Evolutionary conservation across 352 stramenopile genomes (phyloP).

Genomic region (Pythium biforme): DNA sequence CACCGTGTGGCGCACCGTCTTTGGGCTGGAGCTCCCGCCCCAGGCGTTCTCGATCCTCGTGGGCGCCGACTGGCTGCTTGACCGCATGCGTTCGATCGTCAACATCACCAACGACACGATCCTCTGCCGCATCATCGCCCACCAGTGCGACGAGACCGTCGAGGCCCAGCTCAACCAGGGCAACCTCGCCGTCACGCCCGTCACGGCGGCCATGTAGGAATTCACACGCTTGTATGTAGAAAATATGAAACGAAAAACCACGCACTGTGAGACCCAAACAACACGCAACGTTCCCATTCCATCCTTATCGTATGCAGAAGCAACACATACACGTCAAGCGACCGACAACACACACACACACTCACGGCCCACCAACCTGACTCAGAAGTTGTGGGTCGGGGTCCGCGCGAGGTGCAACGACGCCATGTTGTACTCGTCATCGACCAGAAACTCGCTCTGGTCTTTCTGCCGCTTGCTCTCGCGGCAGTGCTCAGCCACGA

Average conservation of each 20-base stretch:
- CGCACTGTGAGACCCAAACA: background rate
- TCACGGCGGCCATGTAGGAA: background rate
- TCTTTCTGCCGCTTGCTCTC: conserved; percentile 28
- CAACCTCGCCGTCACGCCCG: background rate
- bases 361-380: no score
- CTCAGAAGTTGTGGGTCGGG: background rate
- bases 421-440: conserved; percentile 2
- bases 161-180: conserved; percentile 18
- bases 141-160: conserved; percentile 58
- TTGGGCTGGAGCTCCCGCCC: conserved; percentile 44
- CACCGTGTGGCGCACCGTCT: conserved; percentile 75
- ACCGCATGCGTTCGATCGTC: conserved; percentile 66
- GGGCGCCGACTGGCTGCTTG: conserved; percentile 67
- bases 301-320: background rate
- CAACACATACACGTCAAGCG: no score
- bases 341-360: no score
- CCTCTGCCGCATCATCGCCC: conserved; percentile 74
- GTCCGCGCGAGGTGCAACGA: background rate
- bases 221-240: background rate
- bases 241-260: background rate
- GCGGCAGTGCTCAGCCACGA: conserved; percentile 61
- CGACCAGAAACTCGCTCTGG: conserved; percentile 5
- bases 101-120: conserved; percentile 87
- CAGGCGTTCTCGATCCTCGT: conserved; percentile 65
- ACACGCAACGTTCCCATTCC: background rate